Conservation (phyloP, 192 early-diverging fungal genomes). For the Blastocladiella britannica region DNA sequence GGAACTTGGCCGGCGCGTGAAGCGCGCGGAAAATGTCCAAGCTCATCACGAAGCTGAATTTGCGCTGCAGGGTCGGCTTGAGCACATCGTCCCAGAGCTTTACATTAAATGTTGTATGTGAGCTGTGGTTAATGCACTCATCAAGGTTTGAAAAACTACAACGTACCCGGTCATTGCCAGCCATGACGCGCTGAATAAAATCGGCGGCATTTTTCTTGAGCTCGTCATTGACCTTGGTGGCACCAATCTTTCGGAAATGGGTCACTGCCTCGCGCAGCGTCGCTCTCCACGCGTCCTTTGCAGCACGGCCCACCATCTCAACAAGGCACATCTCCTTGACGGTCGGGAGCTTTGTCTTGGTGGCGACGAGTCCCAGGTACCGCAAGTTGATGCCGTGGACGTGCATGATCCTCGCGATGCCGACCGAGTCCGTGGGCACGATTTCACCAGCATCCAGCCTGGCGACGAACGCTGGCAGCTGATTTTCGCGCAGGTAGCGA, state of each 20-base stretch:
- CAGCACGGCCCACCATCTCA: slow-evolving; percentile 27
- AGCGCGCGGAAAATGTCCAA: slow-evolving; percentile 11
- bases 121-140: not conserved
- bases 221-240: slow-evolving; percentile 28
- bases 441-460: slow-evolving; percentile 22
- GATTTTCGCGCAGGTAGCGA: slow-evolving; percentile 17
- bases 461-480: slow-evolving; percentile 21
- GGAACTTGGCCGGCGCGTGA: slow-evolving; percentile 23
- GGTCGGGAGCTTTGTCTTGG: slow-evolving; percentile 15
- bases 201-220: slow-evolving; percentile 14
- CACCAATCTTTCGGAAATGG: slow-evolving; percentile 25
- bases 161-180: slow-evolving; percentile 9
- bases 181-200: slow-evolving; percentile 17
- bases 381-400: slow-evolving; percentile 26
- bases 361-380: slow-evolving; percentile 17
- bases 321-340: slow-evolving; percentile 18
- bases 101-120: not conserved
- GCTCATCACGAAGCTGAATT: slow-evolving; percentile 19
- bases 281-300: slow-evolving; percentile 17
- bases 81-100: slow-evolving; percentile 25
- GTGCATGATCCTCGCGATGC: slow-evolving; percentile 18
- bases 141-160: no score
- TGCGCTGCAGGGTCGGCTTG: slow-evolving; percentile 11
- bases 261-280: slow-evolving; percentile 18
- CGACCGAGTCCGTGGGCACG: slow-evolving; percentile 18